phyloP scores from a whole-genome alignment of 1,284 basidiomycete species.

The Papiliotrema fonsecae region DNA sequence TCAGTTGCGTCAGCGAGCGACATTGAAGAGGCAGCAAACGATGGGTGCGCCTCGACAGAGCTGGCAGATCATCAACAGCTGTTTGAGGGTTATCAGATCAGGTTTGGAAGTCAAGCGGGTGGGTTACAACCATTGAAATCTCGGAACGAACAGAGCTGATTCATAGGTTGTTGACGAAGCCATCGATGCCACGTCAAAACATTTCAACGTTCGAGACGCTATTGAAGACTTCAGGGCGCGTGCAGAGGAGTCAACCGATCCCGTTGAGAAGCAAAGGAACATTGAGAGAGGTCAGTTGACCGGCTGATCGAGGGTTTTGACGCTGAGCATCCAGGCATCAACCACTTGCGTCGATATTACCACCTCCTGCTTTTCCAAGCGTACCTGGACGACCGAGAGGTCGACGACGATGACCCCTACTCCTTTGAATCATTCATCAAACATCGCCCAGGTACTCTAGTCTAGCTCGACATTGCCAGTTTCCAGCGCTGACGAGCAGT shows the following conservation, averaged over 20 bases:
- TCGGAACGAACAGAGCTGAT: neutral
- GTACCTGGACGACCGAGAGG: conserved; percentile 79
- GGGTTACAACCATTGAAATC: conserved; percentile 6
- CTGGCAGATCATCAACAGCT: conserved; percentile 63
- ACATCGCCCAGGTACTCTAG: conserved; percentile 63
- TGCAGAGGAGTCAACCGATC: conserved; percentile 72
- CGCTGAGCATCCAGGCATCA: conserved; percentile 55
- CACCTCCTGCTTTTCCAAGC: conserved; percentile 91
- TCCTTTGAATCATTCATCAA: conserved; percentile 76
- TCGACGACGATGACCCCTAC: conserved; percentile 71
- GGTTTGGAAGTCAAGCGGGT: conserved; percentile 76
- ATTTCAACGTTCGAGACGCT: conserved; percentile 76
- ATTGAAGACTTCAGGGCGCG: conserved; percentile 67
- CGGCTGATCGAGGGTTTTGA: conserved; percentile 8
- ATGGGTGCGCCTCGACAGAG: conserved; percentile 26
- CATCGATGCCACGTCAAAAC: conserved; percentile 79
- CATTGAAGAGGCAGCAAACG: conserved; percentile 6
- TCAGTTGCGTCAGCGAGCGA: conserved; percentile 7
- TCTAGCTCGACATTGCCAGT: neutral
- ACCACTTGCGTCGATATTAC: conserved; percentile 80
- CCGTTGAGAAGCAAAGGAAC: conserved; percentile 60
- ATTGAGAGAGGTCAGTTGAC: conserved; percentile 61
- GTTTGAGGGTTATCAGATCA: conserved; percentile 86
- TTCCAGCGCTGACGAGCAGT: conserved; percentile 52
- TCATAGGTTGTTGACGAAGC: conserved; percentile 74